phyloP scores from a whole-genome alignment of 2,329 filamentous ascomycete genomes.

The Exophiala alcalophila region DNA sequence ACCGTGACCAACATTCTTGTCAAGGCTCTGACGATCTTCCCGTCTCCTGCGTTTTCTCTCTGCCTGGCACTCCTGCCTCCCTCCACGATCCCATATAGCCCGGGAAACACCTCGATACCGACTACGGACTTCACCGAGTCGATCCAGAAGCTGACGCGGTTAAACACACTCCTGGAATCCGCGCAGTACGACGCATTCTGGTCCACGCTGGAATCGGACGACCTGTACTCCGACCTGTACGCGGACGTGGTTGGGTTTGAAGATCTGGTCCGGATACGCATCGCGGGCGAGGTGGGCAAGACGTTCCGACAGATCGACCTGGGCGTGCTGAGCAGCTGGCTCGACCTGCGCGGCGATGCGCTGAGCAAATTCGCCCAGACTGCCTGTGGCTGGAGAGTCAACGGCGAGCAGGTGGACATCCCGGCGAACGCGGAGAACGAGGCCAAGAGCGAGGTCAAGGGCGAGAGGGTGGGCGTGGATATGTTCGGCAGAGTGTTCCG shows the following conservation, averaged over 20 bases:
- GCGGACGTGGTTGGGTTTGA: slow-evolving; percentile 95
- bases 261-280: slow-evolving; percentile 84
- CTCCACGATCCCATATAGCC: slow-evolving; percentile 65
- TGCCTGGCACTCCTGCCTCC: slow-evolving; percentile 90
- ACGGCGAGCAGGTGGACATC: slow-evolving; percentile 64
- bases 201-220: slow-evolving; percentile 86
- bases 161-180: slow-evolving; percentile 83
- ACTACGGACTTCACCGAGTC: slow-evolving; percentile 70
- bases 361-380: slow-evolving; percentile 77
- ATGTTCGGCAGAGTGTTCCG: slow-evolving; percentile 65
- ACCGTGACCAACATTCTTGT: slow-evolving; percentile 98
- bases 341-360: slow-evolving; percentile 64
- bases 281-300: slow-evolving; percentile 81
- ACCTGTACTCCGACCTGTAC: slow-evolving; percentile 91
- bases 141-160: slow-evolving; percentile 76
- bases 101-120: slow-evolving; percentile 43
- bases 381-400: slow-evolving; percentile 82
- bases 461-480: slow-evolving; percentile 74
- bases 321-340: slow-evolving; percentile 68
- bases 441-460: slow-evolving; percentile 90
- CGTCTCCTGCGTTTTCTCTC: slow-evolving; percentile 90
- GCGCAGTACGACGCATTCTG: slow-evolving; percentile 92
- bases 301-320: slow-evolving; percentile 71
- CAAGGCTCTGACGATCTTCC: slow-evolving; percentile 96
- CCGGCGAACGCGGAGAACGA: slow-evolving; percentile 96